Evolutionary conservation across 2,329 filamentous ascomycete species (phyloP).

Genomic region (Diaporthe vexans): DNA sequence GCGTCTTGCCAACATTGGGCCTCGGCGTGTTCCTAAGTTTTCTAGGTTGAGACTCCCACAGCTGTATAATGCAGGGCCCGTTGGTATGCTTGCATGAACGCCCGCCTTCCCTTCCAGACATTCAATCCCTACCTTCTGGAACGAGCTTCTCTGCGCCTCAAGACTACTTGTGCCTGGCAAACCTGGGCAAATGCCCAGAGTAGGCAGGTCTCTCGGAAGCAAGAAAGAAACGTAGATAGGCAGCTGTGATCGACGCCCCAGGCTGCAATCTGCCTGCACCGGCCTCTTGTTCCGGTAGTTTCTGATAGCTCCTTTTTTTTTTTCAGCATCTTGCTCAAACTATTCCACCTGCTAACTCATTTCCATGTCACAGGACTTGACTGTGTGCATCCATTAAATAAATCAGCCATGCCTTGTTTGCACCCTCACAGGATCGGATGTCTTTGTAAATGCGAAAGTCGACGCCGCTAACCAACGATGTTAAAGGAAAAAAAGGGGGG

Average conservation of each 20-base stretch:
- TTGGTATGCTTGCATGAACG: not conserved
- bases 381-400: no score
- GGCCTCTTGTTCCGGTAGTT: not conserved
- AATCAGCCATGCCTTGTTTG: no score
- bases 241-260: not conserved
- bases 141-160: no score
- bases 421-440: not conserved
- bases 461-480: no score
- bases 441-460: not conserved
- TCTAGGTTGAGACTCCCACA: not conserved
- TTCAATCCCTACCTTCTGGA: no score
- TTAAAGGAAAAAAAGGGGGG: not conserved
- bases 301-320: not conserved
- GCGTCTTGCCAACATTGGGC: not conserved
- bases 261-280: not conserved
- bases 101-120: not conserved
- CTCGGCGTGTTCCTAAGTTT: not conserved
- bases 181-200: not conserved
- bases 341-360: no score
- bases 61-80: not conserved
- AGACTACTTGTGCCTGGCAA: not conserved
- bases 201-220: not conserved
- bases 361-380: no score
- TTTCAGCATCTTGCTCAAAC: not conserved
- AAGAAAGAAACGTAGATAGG: no score